Evolutionary conservation across 495 filamentous ascomycete genomes (phyloP).

Genomic region (Hyaloscypha hepaticicola): DNA sequence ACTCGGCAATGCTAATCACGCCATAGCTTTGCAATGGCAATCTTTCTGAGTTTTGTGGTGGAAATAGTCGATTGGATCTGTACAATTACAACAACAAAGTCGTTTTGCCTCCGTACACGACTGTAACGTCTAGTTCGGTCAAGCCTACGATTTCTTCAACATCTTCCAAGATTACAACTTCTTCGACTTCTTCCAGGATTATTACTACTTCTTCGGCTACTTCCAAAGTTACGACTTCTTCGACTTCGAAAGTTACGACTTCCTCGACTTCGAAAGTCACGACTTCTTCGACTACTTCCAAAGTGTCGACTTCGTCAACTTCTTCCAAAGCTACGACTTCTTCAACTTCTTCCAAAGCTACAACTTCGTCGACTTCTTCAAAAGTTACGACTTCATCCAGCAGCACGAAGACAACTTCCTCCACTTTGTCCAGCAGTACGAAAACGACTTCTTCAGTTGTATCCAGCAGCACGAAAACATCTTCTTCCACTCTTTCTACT

Average conservation of each 20-base stretch:
- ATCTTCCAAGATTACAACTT: conserved; percentile 21
- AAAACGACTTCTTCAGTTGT: too few relatives aligned
- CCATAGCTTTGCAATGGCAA: conserved; percentile 56
- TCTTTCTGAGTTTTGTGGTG: conserved; percentile 55
- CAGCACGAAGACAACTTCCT: too few relatives aligned
- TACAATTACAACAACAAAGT: conserved; percentile 38
- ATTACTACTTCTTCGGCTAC: conserved; percentile 29
- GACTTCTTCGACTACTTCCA: not conserved
- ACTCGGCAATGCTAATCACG: too few relatives aligned
- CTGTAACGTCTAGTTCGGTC: conserved; percentile 31
- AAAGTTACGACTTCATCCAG: not conserved
- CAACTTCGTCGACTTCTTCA: not conserved
- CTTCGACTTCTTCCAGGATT: conserved; percentile 37
- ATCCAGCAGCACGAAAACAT: not conserved
- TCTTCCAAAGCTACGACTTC: not conserved
- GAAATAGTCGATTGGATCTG: conserved; percentile 50
- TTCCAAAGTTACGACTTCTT: not conserved
- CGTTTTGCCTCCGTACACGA: conserved; percentile 36
- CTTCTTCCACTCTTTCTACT: too few relatives aligned
- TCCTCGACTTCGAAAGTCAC: not conserved
- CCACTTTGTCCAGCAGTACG: too few relatives aligned
- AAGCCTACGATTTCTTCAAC: not conserved
- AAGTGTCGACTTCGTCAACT: not conserved
- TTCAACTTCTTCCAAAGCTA: not conserved
- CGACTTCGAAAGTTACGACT: not conserved